Evolutionary conservation across 768 basidiomycete genomes (phyloP).

Genomic region (Psilocybe cubensis): DNA sequence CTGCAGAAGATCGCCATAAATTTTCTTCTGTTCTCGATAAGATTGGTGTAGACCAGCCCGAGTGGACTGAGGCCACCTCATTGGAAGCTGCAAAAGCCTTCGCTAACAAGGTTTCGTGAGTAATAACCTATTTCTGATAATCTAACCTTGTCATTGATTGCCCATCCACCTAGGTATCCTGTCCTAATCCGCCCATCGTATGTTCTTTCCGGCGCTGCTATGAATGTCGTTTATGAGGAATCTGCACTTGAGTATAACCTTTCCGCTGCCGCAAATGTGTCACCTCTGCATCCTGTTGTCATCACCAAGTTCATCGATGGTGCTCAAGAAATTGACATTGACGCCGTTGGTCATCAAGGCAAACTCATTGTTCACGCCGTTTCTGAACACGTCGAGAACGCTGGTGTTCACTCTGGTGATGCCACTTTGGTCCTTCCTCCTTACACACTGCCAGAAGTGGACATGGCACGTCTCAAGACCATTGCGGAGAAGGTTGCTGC

Average conservation of each 20-base stretch:
- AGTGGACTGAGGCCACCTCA: conserved; percentile 91
- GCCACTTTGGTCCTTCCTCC: conserved; percentile 98
- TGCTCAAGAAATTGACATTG: conserved; percentile 97
- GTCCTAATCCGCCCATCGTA: conserved; percentile 98
- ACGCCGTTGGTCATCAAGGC: conserved; percentile 94
- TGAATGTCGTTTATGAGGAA: conserved; percentile 98
- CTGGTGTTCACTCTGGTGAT: conserved; percentile 98
- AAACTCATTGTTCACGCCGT: conserved; percentile 92
- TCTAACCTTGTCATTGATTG: conserved; percentile 1
- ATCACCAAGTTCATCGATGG: conserved; percentile 98
- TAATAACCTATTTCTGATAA: conserved; percentile 14
- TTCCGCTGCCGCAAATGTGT: conserved; percentile 95
- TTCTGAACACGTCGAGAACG: conserved; percentile 98
- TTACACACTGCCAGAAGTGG: conserved; percentile 72
- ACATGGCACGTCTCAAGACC: conserved; percentile 87
- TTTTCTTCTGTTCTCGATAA: conserved; percentile 96
- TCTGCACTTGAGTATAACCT: conserved; percentile 88
- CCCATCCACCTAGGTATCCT: conserved; percentile 69
- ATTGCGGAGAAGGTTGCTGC: conserved; percentile 95
- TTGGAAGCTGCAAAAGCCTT: conserved; percentile 92
- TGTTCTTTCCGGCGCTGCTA: conserved; percentile 97
- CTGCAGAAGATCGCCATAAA: conserved; percentile 98
- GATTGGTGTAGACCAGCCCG: conserved; percentile 95
- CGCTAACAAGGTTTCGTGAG: conserved; percentile 79
- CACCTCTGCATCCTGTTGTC: conserved; percentile 96